Conservation (phyloP, 2,329 filamentous ascomycete genomes). For the Nothomitra cinnamomea region DNA sequence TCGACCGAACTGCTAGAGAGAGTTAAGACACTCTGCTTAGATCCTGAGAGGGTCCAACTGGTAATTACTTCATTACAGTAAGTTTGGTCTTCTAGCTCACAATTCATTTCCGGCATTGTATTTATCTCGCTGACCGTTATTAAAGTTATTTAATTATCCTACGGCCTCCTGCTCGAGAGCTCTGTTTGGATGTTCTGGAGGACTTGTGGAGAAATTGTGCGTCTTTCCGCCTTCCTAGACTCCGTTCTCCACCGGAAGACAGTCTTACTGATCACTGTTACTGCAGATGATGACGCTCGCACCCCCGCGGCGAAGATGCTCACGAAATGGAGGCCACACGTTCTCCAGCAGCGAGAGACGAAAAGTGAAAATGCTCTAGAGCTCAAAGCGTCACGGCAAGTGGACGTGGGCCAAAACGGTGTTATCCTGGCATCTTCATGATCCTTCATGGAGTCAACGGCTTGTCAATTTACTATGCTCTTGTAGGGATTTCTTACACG, state of each 20-base stretch:
- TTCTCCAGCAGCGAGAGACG: not conserved
- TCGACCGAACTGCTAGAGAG: slow-evolving; percentile 53
- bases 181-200: slow-evolving; percentile 39
- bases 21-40: slow-evolving; percentile 45
- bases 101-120: not conserved
- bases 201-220: slow-evolving; percentile 39
- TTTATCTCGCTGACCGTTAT: slow-evolving; percentile 8
- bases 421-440: not conserved
- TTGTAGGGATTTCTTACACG: too few species aligned
- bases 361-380: not conserved
- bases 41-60: slow-evolving; percentile 44
- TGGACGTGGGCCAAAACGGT: not conserved
- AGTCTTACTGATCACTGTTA: slow-evolving; percentile 1
- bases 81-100: slow-evolving; percentile 12
- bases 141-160: slow-evolving; percentile 37
- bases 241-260: slow-evolving; percentile 2
- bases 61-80: slow-evolving; percentile 40
- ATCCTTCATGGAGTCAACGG: too few species aligned
- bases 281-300: slow-evolving; percentile 27
- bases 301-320: slow-evolving; percentile 35
- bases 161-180: slow-evolving; percentile 39
- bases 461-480: too few species aligned
- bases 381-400: not conserved
- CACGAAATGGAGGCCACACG: slow-evolving; percentile 27
- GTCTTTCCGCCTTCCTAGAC: slow-evolving; percentile 9